Percentiles rank a stretch among this genome's conserved stretches.
phyloP scores from a whole-genome alignment of 2,329 filamentous ascomycete species.

The Fusarium nygamai region DNA sequence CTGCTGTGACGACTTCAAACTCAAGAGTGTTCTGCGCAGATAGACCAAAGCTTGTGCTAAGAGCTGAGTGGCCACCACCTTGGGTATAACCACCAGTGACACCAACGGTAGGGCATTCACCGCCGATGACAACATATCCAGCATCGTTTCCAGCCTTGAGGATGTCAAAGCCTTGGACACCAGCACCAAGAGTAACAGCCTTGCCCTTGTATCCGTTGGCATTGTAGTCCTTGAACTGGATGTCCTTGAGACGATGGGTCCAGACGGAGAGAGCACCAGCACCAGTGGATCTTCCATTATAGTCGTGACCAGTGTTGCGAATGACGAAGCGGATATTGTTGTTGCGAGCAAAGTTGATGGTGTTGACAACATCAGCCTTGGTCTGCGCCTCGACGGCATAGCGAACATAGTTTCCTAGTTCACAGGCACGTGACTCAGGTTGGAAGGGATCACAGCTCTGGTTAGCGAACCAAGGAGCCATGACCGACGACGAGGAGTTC shows the following conservation, averaged over 20 bases:
- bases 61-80: slow-evolving; percentile 64
- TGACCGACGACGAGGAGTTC: slow-evolving; percentile 41
- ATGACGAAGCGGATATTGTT: slow-evolving; percentile 61
- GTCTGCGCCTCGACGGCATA: slow-evolving; percentile 50
- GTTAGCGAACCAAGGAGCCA: slow-evolving; percentile 51
- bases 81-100: slow-evolving; percentile 65
- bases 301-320: slow-evolving; percentile 63
- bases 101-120: slow-evolving; percentile 66
- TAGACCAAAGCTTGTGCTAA: slow-evolving; percentile 66
- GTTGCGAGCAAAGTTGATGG: slow-evolving; percentile 45
- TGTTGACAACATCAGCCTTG: slow-evolving; percentile 47
- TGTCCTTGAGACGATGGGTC: slow-evolving; percentile 55
- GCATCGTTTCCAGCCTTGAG: slow-evolving; percentile 54
- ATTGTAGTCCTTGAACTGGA: slow-evolving; percentile 55
- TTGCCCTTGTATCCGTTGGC: slow-evolving; percentile 57
- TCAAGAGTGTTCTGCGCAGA: slow-evolving; percentile 68
- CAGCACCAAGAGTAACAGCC: slow-evolving; percentile 65
- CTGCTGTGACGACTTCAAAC: slow-evolving; percentile 64
- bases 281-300: slow-evolving; percentile 67
- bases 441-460: slow-evolving; percentile 53
- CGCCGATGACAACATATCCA: slow-evolving; percentile 61
- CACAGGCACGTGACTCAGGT: slow-evolving; percentile 48
- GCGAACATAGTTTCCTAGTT: slow-evolving; percentile 55
- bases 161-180: slow-evolving; percentile 61
- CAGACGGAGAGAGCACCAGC: slow-evolving; percentile 53